Base-by-base conservation (phyloP, 208 protist genomes). In the Acanthamoeba royreba region DNA sequence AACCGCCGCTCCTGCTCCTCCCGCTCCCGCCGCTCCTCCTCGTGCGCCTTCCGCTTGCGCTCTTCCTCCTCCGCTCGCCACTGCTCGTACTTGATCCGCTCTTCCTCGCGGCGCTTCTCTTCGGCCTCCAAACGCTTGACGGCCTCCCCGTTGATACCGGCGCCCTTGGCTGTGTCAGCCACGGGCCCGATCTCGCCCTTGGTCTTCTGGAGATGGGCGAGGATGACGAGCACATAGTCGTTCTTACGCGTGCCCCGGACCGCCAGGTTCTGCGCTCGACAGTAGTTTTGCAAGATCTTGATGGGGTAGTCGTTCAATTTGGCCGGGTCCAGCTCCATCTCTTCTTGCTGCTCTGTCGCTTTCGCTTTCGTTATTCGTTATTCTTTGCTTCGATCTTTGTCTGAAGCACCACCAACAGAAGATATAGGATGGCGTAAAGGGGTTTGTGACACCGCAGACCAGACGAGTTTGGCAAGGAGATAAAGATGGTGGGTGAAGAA, bases 241-340 rank as follows among this genome's bases (percentile, higher is more conserved):
- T 77, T 77, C 63, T 77, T 77, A 7, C 35, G n/a, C 33, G 63
- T 77, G 2, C 63, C 63, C 22, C 63, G 22, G 35, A 77, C 63
- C 63, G 63, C 63, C 63, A 77, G 63, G 35, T 77, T 77, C 35
- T 77, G 63, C 35, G 63, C 45, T 38, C 45, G 38, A 19, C 63
- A 77, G 35, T 77, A 77, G n/a, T 77, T 77, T 38, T 77, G 63
- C 63, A 77, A 77, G 7, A 77, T 77, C 63, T 77, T 77, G 63
- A 77, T 77, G 25, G 63, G 63, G 35, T 77, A 77, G 17, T 77
- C 63, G 35, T 77, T 77, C 9, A 77, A 28, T 19, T 77, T 77
- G 63, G 63, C 17, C 31, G 63, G 63, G 33, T 77, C 63, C 35
- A 77, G 35, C 17, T 77, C 63, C 63, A 77, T 77, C 35, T 72